phyloP scores from a whole-genome alignment of 225 moss, liverwort and hornwort species.

The Physcomitrium patens region DNA sequence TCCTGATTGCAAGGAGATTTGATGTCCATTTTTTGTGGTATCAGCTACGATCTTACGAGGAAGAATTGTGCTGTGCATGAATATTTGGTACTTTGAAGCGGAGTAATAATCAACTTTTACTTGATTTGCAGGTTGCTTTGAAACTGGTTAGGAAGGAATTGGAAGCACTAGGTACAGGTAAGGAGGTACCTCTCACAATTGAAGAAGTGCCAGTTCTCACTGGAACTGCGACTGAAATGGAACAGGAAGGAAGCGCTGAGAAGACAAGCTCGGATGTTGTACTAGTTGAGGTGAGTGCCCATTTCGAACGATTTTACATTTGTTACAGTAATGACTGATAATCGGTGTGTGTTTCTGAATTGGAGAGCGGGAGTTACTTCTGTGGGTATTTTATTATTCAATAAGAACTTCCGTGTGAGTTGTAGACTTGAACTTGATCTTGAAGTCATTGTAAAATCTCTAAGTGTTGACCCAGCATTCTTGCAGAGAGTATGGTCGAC shows the following conservation, averaged over 20 bases:
- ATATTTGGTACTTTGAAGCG: background rate
- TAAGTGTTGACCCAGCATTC: background rate
- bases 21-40: background rate
- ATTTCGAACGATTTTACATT: constrained; percentile 10
- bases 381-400: background rate
- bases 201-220: constrained; percentile 57
- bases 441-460: background rate
- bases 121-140: constrained; percentile 80
- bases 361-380: background rate
- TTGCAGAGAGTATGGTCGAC: background rate
- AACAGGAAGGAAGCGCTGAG: constrained; percentile 35
- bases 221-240: constrained; percentile 48
- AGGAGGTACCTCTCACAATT: constrained; percentile 44
- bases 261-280: constrained; percentile 54
- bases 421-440: no score
- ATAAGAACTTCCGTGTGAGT: background rate
- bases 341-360: background rate
- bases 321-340: background rate
- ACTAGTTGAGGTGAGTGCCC: constrained; percentile 56
- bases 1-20: constrained; percentile 2
- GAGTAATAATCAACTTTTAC: constrained; percentile 7
- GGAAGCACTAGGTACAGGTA: constrained; percentile 42
- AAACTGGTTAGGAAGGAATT: constrained; percentile 89
- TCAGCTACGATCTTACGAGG: constrained; percentile 18
- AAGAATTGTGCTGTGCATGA: background rate